These are phyloP conservation scores for Penicillium hordei DNA, from an alignment of 2,329 filamentous ascomycete genomes.

Conservation along the genomic window DNA sequence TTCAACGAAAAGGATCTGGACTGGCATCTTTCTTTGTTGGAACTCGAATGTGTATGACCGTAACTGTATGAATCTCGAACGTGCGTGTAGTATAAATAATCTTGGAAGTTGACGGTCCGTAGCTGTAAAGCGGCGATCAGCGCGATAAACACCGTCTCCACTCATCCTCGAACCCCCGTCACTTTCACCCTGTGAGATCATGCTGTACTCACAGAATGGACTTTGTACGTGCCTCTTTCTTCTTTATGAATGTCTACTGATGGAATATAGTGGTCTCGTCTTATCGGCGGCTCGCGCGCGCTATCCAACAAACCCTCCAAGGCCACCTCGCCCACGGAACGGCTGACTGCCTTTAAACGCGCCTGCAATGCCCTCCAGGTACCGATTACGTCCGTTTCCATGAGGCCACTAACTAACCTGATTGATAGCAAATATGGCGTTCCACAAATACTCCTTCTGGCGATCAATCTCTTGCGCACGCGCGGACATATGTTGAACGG, in stretches of 20 bases:
- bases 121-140: constrained; percentile 13
- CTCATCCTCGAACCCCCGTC: constrained; percentile 17
- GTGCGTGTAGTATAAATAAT: background rate
- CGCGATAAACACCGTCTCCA: constrained; percentile 24
- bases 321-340: constrained; percentile 58
- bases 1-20: background rate
- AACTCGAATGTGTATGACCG: background rate
- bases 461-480: constrained; percentile 53
- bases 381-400: constrained; percentile 5
- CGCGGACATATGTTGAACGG: constrained; percentile 56
- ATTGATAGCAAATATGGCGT: constrained; percentile 59
- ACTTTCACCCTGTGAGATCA: constrained; percentile 28
- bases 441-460: constrained; percentile 52
- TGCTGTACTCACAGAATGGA: constrained; percentile 41
- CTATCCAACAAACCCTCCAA: constrained; percentile 53
- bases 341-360: constrained; percentile 61
- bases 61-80: background rate
- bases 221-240: constrained; percentile 41
- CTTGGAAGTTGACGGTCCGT: no score
- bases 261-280: constrained; percentile 55
- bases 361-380: constrained; percentile 61
- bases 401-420: constrained; percentile 6
- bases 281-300: constrained; percentile 57
- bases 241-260: constrained; percentile 7
- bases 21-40: background rate